A percentile compares a stretch with the other conserved stretches of the same genome.
Conservation (phyloP, 306 rosid species). For the Castanea crenata region DNA sequence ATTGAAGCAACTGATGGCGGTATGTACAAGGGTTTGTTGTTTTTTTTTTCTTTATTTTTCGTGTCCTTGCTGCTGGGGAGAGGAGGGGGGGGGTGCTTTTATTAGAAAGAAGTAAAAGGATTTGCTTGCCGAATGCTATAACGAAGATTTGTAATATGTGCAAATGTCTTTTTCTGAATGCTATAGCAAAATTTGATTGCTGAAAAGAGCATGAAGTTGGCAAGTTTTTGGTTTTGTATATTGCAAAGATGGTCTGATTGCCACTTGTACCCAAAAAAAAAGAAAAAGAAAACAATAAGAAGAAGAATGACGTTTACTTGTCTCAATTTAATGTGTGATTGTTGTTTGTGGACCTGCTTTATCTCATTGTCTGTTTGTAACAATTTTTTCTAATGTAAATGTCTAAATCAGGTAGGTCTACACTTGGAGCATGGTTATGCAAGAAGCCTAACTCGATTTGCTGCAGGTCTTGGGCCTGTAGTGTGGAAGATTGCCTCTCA, state of each 20-base stretch:
- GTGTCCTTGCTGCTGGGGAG: neutral
- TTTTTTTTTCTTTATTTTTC: neutral
- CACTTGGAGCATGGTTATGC: slow-evolving; percentile 69
- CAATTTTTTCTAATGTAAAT: neutral
- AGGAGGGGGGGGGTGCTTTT: neutral
- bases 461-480: slow-evolving; percentile 79
- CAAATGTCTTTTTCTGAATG: neutral
- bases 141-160: neutral
- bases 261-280: too few relatives aligned
- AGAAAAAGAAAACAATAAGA: too few relatives aligned
- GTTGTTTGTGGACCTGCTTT: neutral
- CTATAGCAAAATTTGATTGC: neutral
- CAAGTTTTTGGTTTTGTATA: neutral
- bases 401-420: slow-evolving; percentile 65
- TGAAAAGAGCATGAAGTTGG: neutral
- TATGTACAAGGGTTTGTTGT: slow-evolving; percentile 18
- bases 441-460: slow-evolving; percentile 80
- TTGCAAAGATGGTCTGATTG: neutral
- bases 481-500: slow-evolving; percentile 80
- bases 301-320: too few relatives aligned
- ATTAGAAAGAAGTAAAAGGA: neutral
- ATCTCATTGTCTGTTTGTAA: neutral
- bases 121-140: too few relatives aligned
- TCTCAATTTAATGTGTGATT: neutral
- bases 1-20: slow-evolving; percentile 71